Evolutionary conservation across 768 basidiomycete genomes (phyloP).

Genomic region (Serpula lacrymans): DNA sequence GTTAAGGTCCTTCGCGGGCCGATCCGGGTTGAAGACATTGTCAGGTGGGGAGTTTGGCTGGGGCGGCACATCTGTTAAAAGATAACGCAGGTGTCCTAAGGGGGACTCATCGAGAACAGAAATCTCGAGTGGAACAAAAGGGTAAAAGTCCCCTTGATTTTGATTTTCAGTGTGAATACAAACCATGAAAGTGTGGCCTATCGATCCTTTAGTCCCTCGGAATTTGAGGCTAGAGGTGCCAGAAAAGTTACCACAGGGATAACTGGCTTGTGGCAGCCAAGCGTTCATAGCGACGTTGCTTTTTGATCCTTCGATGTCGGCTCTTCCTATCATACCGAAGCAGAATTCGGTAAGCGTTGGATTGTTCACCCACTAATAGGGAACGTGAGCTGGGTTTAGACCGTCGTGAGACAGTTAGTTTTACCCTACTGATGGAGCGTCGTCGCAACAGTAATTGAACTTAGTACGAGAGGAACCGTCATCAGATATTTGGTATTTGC

Average conservation of each 20-base stretch:
- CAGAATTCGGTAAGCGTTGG: conserved; percentile 79
- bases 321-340: conserved; percentile 81
- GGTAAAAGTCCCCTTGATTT: conserved; percentile 79
- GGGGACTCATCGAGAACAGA: conserved; percentile 77
- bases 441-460: conserved; percentile 74
- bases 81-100: conserved; percentile 80
- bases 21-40: conserved; percentile 73
- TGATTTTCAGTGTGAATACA: conserved; percentile 80
- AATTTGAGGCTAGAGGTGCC: conserved; percentile 79
- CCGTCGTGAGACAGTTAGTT: conserved; percentile 85
- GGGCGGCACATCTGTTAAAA: conserved; percentile 79
- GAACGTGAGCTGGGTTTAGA: conserved; percentile 82
- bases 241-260: conserved; percentile 78
- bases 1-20: conserved; percentile 65
- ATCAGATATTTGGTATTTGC: conserved; percentile 82
- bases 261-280: conserved; percentile 82
- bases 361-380: conserved; percentile 81
- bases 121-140: conserved; percentile 76
- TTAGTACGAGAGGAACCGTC: conserved; percentile 83
- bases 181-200: conserved; percentile 83
- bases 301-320: conserved; percentile 82
- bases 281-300: conserved; percentile 82
- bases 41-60: conserved; percentile 83
- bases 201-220: conserved; percentile 79
- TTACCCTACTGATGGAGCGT: conserved; percentile 80